Percentiles rank a stretch among this genome's conserved stretches.
Evolutionary conservation across 176 grass and related monocot species (phyloP).

Genomic region (Rhynchospora tenuis): DNA sequence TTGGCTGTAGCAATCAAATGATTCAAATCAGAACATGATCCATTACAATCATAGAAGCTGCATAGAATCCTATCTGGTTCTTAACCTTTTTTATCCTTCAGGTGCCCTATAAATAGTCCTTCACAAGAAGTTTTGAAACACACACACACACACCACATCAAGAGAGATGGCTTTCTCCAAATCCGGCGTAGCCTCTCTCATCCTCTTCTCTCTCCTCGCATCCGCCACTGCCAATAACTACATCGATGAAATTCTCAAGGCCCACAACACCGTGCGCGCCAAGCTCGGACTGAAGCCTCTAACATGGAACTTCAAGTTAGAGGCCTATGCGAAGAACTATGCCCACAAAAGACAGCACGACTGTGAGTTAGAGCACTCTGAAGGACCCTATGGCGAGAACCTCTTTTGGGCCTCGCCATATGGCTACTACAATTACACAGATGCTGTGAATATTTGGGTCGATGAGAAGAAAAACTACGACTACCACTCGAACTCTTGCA

Average conservation of each 20-base stretch:
- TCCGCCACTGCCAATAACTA: not conserved
- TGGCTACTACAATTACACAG: not conserved
- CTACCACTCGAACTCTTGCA: slow-evolving; percentile 26
- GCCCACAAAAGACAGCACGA: not conserved
- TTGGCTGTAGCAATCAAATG: not conserved
- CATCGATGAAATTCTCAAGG: not conserved
- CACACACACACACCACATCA: not conserved
- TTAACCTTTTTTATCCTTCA: not conserved
- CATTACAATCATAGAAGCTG: not conserved
- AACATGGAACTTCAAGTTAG: slow-evolving; percentile 7
- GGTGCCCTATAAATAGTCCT: not conserved
- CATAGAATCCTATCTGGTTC: not conserved
- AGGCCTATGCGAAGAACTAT: slow-evolving; percentile 22
- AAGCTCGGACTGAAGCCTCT: slow-evolving; percentile 7
- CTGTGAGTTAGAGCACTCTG: slow-evolving; percentile 29
- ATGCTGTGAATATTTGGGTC: slow-evolving; percentile 23
- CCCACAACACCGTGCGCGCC: slow-evolving; percentile 17
- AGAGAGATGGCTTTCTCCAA: slow-evolving; percentile 16
- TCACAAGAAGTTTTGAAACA: not conserved
- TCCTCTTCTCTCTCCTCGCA: slow-evolving; percentile 1
- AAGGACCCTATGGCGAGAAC: slow-evolving; percentile 37
- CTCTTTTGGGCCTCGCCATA: slow-evolving; percentile 18
- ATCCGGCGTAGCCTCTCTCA: slow-evolving; percentile 9
- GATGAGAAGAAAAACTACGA: slow-evolving; percentile 26
- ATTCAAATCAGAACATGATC: not conserved